These are phyloP conservation scores for Scenedesmus sp. DNA, from an alignment of 163 green algal species.

Conservation along the genomic window DNA sequence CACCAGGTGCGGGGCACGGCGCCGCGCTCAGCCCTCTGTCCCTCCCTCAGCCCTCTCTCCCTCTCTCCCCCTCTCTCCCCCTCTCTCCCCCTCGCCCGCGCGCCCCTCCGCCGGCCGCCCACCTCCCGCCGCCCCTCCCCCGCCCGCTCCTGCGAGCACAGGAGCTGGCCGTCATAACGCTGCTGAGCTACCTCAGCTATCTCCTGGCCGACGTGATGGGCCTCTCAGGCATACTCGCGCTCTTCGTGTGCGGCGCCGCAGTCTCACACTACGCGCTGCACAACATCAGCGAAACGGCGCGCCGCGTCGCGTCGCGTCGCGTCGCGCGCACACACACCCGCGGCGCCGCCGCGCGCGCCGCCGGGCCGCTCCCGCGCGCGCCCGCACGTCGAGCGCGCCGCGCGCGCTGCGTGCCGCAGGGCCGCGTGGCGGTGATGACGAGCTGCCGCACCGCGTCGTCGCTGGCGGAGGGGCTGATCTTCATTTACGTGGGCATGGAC, in stretches of 20 bases:
- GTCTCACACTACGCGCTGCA: constrained; percentile 78
- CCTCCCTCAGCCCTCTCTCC: not conserved
- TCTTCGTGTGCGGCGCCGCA: constrained; percentile 86
- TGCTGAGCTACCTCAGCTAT: constrained; percentile 83
- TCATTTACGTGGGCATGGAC: constrained; percentile 87
- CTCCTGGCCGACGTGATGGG: constrained; percentile 77
- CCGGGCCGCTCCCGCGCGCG: too few species aligned
- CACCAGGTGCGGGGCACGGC: constrained; percentile 45
- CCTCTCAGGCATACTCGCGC: constrained; percentile 83
- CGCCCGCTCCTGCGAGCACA: constrained; percentile 51
- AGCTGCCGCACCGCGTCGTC: constrained; percentile 81
- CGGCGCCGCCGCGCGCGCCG: too few species aligned
- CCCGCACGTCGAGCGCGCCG: too few species aligned
- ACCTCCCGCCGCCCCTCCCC: not conserved
- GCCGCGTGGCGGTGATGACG: constrained; percentile 64
- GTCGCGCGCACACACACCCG: too few species aligned
- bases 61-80: too few species aligned
- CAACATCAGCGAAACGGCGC: constrained; percentile 71
- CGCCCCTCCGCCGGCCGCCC: too few species aligned
- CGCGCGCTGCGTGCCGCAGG: too few species aligned
- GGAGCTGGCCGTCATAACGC: constrained; percentile 77
- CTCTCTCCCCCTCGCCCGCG: too few species aligned
- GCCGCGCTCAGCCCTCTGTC: not conserved
- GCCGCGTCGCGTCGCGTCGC: too few species aligned
- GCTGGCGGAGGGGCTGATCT: constrained; percentile 89